Evolutionary conservation across 2,329 filamentous ascomycete genomes (phyloP).

Genomic region (Shiraia sp.): DNA sequence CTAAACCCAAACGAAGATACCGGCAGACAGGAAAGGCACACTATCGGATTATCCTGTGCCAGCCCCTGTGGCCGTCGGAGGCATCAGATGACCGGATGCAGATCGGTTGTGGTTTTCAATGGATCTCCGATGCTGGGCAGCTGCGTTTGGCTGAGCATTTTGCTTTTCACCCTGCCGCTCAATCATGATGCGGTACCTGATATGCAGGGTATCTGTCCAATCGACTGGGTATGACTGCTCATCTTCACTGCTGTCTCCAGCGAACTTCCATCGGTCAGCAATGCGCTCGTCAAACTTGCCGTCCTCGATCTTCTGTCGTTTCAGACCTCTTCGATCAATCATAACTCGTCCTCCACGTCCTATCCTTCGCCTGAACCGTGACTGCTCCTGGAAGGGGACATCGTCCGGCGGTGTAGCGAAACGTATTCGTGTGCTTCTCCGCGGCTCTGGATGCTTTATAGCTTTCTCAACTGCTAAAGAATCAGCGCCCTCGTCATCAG

Average conservation of each 20-base stretch:
- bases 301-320: conserved; percentile 46
- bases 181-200: conserved; percentile 60
- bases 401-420: conserved; percentile 46
- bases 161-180: conserved; percentile 48
- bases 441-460: conserved; percentile 28
- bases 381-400: conserved; percentile 47
- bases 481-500: conserved; percentile 48
- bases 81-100: conserved; percentile 40
- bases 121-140: conserved; percentile 28
- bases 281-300: conserved; percentile 35
- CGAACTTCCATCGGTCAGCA: conserved; percentile 72
- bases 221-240: conserved; percentile 76
- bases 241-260: conserved; percentile 81
- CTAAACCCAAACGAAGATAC: conserved; percentile 15
- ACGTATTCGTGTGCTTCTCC: conserved; percentile 38
- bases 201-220: conserved; percentile 62
- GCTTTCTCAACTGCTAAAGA: conserved; percentile 43
- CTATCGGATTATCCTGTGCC: conserved; percentile 16
- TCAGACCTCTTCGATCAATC: conserved; percentile 81
- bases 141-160: conserved; percentile 27
- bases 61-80: conserved; percentile 32
- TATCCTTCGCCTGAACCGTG: conserved; percentile 79
- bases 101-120: conserved; percentile 44
- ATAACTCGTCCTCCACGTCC: conserved; percentile 83
- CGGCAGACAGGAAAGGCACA: conserved; percentile 14